Evolutionary conservation across 1,284 basidiomycete species (phyloP), one percentile per base, ranked within the genome.

Genomic region (Irpex rosettiformis): DNA sequence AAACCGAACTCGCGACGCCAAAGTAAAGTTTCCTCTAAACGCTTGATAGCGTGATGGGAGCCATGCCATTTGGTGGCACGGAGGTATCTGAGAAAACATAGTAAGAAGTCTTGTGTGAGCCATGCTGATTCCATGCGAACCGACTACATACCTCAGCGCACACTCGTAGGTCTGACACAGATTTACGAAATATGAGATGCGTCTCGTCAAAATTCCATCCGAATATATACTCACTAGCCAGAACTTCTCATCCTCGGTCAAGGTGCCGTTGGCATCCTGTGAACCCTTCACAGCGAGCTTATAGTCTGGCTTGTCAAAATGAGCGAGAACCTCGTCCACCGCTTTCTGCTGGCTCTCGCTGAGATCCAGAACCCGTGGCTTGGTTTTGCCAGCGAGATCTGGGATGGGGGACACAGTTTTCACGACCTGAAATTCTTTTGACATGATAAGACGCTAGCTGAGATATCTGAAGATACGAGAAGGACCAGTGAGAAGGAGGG

Each of bases 1-100:
- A 91, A 58, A 1, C 88, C 89, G 66, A 80, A 91, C 53, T 89
- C 86, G 28, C 89, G 78, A 59, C 90, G 77, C 90, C 90, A 93
- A 64, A 77, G 81, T 27, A 93, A 77, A 0, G 90, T 90, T 16
- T 68, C 77, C 65, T 91, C 86, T 3, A 91, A 67, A 21, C 89
- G 77, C 52, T 80, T 77, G 59, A 90, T 88, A 3, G 84, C 79
- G 29, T 67, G 70, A 10, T 76, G 69, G 11, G 75, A 71, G 13
- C 76, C 70, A 56, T 80, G 79, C 85, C 89, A 90, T 64, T 90
- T 92, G 1, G 83, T 78, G 1, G 89, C 90, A 52, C 88, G 85
- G 27, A 90, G 72, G 69, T 84, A 89, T 58, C 85, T 87, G 62
- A 4, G 48, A n/a, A 37, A 2, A 33, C 27, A 21, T 1, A n/a